Percentiles rank a stretch among this genome's conserved stretches.
Evolutionary conservation across 352 stramenopile species (phyloP).

Genomic region (Thalassiosira hispida): DNA sequence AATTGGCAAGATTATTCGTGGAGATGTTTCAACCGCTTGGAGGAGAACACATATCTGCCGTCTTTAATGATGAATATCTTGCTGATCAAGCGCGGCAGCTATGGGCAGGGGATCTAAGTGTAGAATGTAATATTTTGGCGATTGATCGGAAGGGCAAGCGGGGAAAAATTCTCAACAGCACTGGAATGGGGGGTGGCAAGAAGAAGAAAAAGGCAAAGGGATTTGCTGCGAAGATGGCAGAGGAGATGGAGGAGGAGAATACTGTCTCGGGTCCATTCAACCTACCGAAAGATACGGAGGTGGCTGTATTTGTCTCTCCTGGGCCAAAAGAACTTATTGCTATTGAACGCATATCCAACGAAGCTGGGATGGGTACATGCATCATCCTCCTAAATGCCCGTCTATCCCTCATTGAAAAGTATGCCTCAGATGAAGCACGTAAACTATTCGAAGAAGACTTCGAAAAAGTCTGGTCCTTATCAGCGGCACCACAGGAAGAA

Average conservation of each 20-base stretch:
- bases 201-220: conserved; percentile 67
- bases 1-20: conserved; percentile 80
- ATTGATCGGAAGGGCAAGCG: conserved; percentile 63
- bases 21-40: conserved; percentile 85
- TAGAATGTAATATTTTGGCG: conserved; percentile 64
- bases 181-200: conserved; percentile 30
- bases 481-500: conserved; percentile 69
- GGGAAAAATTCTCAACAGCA: conserved; percentile 21
- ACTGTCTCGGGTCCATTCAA: conserved; percentile 58
- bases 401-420: conserved; percentile 57
- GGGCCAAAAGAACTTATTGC: conserved; percentile 77
- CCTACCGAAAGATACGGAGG: conserved; percentile 68
- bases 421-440: conserved; percentile 32
- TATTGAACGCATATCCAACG: conserved; percentile 75
- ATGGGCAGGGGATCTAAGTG: conserved; percentile 69
- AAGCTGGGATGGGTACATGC: conserved; percentile 75
- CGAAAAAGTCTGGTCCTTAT: conserved; percentile 72
- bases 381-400: conserved; percentile 79
- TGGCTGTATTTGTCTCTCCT: conserved; percentile 79
- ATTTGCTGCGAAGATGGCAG: conserved; percentile 77
- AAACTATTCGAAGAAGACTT: conserved; percentile 76
- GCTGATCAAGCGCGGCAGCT: conserved; percentile 63
- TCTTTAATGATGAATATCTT: conserved; percentile 70
- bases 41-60: conserved; percentile 69
- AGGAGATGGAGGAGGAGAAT: conserved; percentile 62